Evolutionary conservation across 1,139 yeast genomes (phyloP).

Genomic region (Yamadazyma sp.): DNA sequence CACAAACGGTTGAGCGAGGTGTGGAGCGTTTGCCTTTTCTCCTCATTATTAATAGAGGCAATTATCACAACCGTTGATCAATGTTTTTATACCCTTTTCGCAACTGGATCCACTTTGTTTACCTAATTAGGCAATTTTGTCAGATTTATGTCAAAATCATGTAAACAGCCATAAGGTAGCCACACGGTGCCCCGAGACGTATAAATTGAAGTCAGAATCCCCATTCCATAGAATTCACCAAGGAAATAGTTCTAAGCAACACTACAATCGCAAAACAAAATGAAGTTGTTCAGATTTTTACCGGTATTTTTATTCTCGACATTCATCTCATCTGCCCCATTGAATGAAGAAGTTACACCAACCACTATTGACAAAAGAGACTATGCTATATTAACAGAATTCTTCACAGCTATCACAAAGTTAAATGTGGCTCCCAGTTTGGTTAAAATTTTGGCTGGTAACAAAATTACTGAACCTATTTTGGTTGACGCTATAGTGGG

Average conservation of each 20-base stretch:
- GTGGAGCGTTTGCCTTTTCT: not conserved
- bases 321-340: conserved; percentile 1
- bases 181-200: not conserved
- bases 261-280: not conserved
- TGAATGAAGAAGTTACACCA: conserved; percentile 2
- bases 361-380: conserved; percentile 12
- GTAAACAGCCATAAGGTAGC: not conserved
- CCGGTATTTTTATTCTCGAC: conserved; percentile 1
- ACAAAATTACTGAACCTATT: conserved; percentile 18
- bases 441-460: conserved; percentile 21
- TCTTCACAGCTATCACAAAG: conserved; percentile 23
- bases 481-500: conserved; percentile 25
- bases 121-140: conserved; percentile 2
- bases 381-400: conserved; percentile 16
- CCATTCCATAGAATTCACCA: too few relatives aligned
- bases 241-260: too few relatives aligned
- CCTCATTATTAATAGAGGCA: not conserved
- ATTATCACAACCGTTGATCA: too few relatives aligned
- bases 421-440: conserved; percentile 25
- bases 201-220: not conserved
- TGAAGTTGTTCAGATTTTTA: conserved; percentile 1
- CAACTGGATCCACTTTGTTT: not conserved
- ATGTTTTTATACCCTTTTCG: not conserved
- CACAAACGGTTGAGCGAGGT: not conserved
- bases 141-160: not conserved